Base-by-base conservation (phyloP, 2,329 filamentous ascomycete species). In the Claviceps pazoutovae region DNA sequence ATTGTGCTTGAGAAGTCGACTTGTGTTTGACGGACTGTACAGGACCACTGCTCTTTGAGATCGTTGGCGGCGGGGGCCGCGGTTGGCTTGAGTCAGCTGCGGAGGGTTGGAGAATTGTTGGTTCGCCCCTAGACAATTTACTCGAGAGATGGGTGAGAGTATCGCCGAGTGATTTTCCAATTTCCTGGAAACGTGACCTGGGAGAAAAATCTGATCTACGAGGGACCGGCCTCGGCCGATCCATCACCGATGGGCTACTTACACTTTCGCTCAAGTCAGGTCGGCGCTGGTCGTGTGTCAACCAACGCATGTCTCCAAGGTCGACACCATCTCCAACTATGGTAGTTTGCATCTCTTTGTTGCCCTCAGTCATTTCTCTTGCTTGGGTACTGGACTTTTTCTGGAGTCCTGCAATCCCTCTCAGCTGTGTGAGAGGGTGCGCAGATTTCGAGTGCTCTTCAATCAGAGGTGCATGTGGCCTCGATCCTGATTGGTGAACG, bases 241-340 rank as follows among this genome's bases (percentile, higher is more conserved):
- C 66, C 5, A 81, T 68, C 19, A 81, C 65, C 0, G 74, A 75
- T 2, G 62, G 58, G 26, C 49, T 48, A 30, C 51, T 45, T 13
- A 46, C 48, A 14, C 53, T 42, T 26, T 53, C 30, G 9, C 26
- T 26, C 21, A 19, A 37, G 34, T n/a, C 39, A 41, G 48, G 39
- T 44, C 3, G 68, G 16, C 7, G 46, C 36, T 39, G 36, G 7
- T 17, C 36, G 11, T 11, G 7, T 30, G 16, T 16, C 34, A 5
- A 38, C 11, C 13, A 17, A 30, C 59, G 63, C 0, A 77, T 75
- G 52, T 81, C 68, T 51, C 79, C 67, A 55, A 79, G 79, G 38
- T 75, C 68, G 51, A 79, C 77, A 48, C 74, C 69, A 53, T 78
- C 80, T 48, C 80, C 62, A 51, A 78, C 72, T 71, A 80, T 73